A percentile compares a stretch with the other conserved stretches of the same genome.
Conservation (phyloP, 2,329 filamentous ascomycete genomes). For the Geosmithia flava region DNA sequence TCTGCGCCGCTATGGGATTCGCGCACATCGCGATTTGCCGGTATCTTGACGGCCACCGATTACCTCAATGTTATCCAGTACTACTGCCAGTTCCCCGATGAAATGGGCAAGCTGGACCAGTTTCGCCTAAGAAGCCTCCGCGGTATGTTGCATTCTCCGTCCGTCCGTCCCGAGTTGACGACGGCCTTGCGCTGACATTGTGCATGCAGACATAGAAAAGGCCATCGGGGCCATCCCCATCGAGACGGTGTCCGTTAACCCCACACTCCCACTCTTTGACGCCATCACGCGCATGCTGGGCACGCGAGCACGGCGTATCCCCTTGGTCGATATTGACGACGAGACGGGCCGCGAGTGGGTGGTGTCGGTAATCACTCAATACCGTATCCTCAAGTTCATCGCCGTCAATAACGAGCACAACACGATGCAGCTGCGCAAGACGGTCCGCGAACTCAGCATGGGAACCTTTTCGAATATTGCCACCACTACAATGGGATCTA, state of each 20-base stretch:
- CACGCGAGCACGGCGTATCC: conserved; percentile 85
- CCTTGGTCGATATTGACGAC: conserved; percentile 84
- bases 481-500: conserved; percentile 77
- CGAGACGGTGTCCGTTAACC: conserved; percentile 93
- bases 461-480: conserved; percentile 74
- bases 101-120: conserved; percentile 80
- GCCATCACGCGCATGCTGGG: conserved; percentile 90
- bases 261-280: conserved; percentile 82
- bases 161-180: conserved; percentile 1
- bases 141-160: conserved; percentile 43
- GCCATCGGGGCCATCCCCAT: conserved; percentile 83
- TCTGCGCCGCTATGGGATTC: conserved; percentile 97
- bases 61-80: conserved; percentile 99
- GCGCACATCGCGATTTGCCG: conserved; percentile 81
- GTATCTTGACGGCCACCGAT: conserved; percentile 87
- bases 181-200: conserved; percentile 6
- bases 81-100: conserved; percentile 93
- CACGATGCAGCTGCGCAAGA: conserved; percentile 79
- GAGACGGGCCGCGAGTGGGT: conserved; percentile 89
- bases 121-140: conserved; percentile 85
- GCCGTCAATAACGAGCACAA: conserved; percentile 82
- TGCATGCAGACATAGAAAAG: conserved; percentile 71
- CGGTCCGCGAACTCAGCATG: conserved; percentile 69
- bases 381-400: conserved; percentile 96
- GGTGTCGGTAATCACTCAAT: conserved; percentile 94